Evolutionary conservation across 768 basidiomycete genomes (phyloP).

Genomic region (Lactarius akahatsu): DNA sequence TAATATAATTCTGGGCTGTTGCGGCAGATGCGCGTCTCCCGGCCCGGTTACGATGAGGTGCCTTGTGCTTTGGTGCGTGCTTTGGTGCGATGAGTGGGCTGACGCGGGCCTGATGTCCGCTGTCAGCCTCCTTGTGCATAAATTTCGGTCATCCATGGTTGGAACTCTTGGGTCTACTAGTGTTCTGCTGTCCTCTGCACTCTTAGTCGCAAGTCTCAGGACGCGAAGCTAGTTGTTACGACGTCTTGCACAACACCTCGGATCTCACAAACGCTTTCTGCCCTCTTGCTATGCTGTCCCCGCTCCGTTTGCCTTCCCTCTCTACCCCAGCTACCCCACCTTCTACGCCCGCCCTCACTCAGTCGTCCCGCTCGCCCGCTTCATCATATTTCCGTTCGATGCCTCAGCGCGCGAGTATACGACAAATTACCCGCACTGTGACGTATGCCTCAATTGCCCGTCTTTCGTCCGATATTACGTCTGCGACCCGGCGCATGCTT

Average conservation of each 20-base stretch:
- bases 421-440: constrained; percentile 1
- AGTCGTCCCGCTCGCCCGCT: not conserved
- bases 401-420: not conserved
- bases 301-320: not conserved
- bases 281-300: not conserved
- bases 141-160: not conserved
- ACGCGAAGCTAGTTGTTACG: not conserved
- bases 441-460: constrained; percentile 3
- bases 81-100: too few relatives aligned
- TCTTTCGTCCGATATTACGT: constrained; percentile 5
- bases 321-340: not conserved
- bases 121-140: not conserved
- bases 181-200: not conserved
- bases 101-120: too few relatives aligned
- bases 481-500: constrained; percentile 7
- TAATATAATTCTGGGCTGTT: too few relatives aligned
- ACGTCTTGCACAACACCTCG: not conserved
- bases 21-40: too few relatives aligned
- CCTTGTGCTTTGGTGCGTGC: too few relatives aligned
- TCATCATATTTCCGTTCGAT: not conserved
- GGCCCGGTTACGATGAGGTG: too few relatives aligned
- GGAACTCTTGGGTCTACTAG: not conserved
- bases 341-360: not conserved
- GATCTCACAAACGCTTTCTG: not conserved
- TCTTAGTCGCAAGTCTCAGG: not conserved